Base-by-base conservation (phyloP, 345 rosid genomes). In the Nasturtium officinale region DNA sequence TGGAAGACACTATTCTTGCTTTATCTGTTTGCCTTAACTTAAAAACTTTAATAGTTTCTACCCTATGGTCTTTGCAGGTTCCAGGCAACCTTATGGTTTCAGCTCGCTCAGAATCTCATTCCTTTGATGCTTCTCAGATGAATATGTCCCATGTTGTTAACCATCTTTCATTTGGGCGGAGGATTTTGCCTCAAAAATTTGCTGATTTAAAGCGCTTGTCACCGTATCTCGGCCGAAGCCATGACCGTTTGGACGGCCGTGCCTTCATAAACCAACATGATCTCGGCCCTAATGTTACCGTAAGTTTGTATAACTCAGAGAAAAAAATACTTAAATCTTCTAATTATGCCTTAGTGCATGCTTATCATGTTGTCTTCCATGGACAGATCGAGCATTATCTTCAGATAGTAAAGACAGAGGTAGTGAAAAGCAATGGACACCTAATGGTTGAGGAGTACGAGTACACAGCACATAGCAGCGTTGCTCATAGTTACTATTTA, bases 331-430 rank as follows among this genome's bases (percentile, higher is more conserved):
- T 16, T 2, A 61, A 61, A 28, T 43, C 17, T 17, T 61, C 15
- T 42, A 60, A 7, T 46, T 63, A 64, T 77, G 21, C 35, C 45
- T 20, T 45, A 23, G 2, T 23, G 25, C 25, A 23, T 1, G 25
- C 25, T 23, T 23, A 78, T 29, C 15, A 37, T 62, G 53, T 21
- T 60, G 35, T 43, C 33, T 61, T 37, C 15, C 53, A 20, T 56
- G 40, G 59, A 82, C 97, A 96, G 99, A 89, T 90, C 58, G 99
- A 96, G 80, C 99, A 96, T 80, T 96, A 96, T 78, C 97, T 96
- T 72, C 99, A 92, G 79, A 40, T 90, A 53, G 98, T 96, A 38
- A 96, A 96, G 82, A 89, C 97, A 1, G 98, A 96, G 87, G 95
- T 96, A 63, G 61, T 82, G 42, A 85, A 83, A 8, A 75, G 83